Evolutionary conservation across 1,139 yeast genomes (phyloP), one percentile per base, ranked within the genome.

Genomic region (Candida neerlandica): DNA sequence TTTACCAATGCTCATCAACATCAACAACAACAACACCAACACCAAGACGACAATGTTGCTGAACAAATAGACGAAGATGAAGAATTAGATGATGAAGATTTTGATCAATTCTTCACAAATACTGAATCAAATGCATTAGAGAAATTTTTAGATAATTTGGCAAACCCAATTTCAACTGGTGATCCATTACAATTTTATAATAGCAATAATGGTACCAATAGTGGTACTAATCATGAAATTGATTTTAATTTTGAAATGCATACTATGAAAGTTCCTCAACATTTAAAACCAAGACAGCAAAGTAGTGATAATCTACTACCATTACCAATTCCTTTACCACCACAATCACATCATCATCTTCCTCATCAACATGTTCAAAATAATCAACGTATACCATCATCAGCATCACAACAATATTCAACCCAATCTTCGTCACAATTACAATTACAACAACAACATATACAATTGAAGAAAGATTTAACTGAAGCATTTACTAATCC

Each of bases 101-200:
- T 70, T 55, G 80, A 75, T 57, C 73, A 73, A 56, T 76, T 76
- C 54, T 76, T 76, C 58, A 69, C 78, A 44, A 66, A 69, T 53
- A 74, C 77, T 10, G 81, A 76, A 58, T 69, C 77, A 15, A 67
- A 70, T 55, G 80, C 80, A 10, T 66, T 76, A 57, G 80, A 75
- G 51, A 66, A 61, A 55, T 76, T 76, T 53, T 67, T 76, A 61
- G 80, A 76, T 55, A 72, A 69, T 53, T 67, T 76, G 59, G 77
- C 79, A 21, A 66, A 64, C 51, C 73, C 74, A 5, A 49, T 50
- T 35, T 47, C 51, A 16, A 53, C 60, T 5, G 51, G 50, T 15
- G 61, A 66, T 52, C 76, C 77, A 3, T 61, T 70, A 47, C 73
- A 70, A 45, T 63, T 71, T 49, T 71, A 71, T 55, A 60, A 59